Evolutionary conservation across 495 filamentous ascomycete genomes (phyloP).

Genomic region (Venustampulla echinocandica): DNA sequence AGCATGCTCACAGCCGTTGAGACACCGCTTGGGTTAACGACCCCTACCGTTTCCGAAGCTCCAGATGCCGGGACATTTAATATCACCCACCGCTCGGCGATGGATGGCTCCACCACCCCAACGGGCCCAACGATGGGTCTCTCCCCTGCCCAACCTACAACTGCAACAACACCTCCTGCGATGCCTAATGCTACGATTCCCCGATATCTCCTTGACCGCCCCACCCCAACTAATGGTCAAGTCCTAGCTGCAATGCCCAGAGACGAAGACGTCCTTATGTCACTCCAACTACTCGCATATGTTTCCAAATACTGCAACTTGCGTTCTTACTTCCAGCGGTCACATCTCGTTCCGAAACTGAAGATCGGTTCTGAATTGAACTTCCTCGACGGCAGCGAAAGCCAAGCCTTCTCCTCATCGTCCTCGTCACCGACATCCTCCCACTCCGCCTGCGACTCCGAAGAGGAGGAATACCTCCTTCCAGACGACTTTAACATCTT

Average conservation of each 20-base stretch:
- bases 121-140: constrained; percentile 58
- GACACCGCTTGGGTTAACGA: constrained; percentile 62
- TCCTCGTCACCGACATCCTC: constrained; percentile 11
- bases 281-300: constrained; percentile 92
- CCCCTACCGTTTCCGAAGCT: constrained; percentile 66
- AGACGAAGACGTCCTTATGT: constrained; percentile 97
- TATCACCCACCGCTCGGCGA: constrained; percentile 81
- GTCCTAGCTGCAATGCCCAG: constrained; percentile 83
- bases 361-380: constrained; percentile 80
- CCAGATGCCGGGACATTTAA: constrained; percentile 73
- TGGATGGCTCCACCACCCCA: constrained; percentile 69
- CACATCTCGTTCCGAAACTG: constrained; percentile 85
- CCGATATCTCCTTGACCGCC: constrained; percentile 63
- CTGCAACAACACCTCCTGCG: constrained; percentile 63
- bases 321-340: constrained; percentile 86
- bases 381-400: constrained; percentile 61
- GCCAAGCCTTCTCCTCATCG: constrained; percentile 13
- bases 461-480: constrained; percentile 81
- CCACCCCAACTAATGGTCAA: constrained; percentile 51
- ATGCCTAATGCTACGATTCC: constrained; percentile 56
- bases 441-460: constrained; percentile 25
- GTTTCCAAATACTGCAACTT: constrained; percentile 98
- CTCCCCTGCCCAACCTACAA: constrained; percentile 66
- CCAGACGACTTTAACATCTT: constrained; percentile 97
- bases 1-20: constrained; percentile 70